Evolutionary conservation across 805 yeast species (phyloP).

Genomic region (Starmerella etchellsii): DNA sequence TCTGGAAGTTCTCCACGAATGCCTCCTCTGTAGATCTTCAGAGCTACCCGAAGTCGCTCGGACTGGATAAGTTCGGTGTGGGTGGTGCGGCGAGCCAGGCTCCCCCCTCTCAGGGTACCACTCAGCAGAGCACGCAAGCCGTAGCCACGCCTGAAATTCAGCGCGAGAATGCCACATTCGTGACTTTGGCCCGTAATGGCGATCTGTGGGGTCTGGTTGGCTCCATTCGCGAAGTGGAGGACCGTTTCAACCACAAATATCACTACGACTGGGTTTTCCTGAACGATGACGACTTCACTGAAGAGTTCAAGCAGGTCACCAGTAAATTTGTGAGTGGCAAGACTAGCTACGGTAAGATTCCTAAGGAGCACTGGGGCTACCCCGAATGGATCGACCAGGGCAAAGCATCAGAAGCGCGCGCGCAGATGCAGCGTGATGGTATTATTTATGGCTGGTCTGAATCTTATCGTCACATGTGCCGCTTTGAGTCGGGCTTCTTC

Average conservation of each 20-base stretch:
- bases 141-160: slow-evolving; percentile 3
- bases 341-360: slow-evolving; percentile 59
- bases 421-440: slow-evolving; percentile 38
- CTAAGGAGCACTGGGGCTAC: slow-evolving; percentile 72
- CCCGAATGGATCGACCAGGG: slow-evolving; percentile 69
- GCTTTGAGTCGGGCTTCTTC: slow-evolving; percentile 76
- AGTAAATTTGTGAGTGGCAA: slow-evolving; percentile 47
- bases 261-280: slow-evolving; percentile 89
- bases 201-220: slow-evolving; percentile 47
- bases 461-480: slow-evolving; percentile 80
- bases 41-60: slow-evolving; percentile 12
- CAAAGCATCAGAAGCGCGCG: slow-evolving; percentile 52
- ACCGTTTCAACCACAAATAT: slow-evolving; percentile 60
- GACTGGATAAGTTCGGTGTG: neutral
- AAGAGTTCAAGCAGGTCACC: slow-evolving; percentile 51
- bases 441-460: slow-evolving; percentile 65
- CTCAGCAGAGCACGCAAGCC: neutral
- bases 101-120: neutral
- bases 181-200: slow-evolving; percentile 53
- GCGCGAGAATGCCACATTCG: slow-evolving; percentile 34
- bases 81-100: slow-evolving; percentile 1
- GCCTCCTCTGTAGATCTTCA: slow-evolving; percentile 5
- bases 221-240: slow-evolving; percentile 61
- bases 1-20: slow-evolving; percentile 21
- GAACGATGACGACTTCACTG: slow-evolving; percentile 64